Evolutionary conservation across 345 rosid genomes (phyloP).

Genomic region (Rhodamnia argentea): DNA sequence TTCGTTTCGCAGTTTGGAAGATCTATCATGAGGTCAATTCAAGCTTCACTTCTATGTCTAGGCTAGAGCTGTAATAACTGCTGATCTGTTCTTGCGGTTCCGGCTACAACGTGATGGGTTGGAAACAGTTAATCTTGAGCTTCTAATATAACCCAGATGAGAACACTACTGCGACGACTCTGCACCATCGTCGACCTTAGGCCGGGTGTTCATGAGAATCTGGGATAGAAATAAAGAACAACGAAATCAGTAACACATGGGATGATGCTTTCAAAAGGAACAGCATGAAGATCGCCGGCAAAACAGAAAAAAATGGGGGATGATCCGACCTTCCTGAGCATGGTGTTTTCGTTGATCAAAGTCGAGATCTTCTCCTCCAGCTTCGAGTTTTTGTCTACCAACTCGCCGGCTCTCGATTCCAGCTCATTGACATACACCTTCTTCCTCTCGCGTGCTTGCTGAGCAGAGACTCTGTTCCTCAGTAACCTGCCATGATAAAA

Average conservation of each 20-base stretch:
- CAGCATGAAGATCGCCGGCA: not conserved
- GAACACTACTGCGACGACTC: constrained; percentile 8
- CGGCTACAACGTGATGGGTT: not conserved
- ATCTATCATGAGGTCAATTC: not conserved
- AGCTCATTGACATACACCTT: constrained; percentile 58
- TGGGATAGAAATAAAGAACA: not conserved
- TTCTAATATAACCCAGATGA: not conserved
- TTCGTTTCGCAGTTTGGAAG: not conserved
- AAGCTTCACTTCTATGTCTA: not conserved
- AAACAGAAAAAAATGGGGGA: not conserved
- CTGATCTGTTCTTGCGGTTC: not conserved
- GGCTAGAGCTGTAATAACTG: not conserved
- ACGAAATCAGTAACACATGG: not conserved
- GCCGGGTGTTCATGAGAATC: constrained; percentile 59
- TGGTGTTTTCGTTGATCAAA: constrained; percentile 48
- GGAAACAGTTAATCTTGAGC: not conserved
- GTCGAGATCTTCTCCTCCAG: constrained; percentile 63
- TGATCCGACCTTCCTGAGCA: constrained; percentile 49
- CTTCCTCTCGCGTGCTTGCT: constrained; percentile 82
- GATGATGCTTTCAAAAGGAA: not conserved
- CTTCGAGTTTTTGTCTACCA: constrained; percentile 45
- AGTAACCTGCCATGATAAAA: constrained; percentile 23
- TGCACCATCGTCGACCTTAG: constrained; percentile 36
- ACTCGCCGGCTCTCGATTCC: constrained; percentile 39
- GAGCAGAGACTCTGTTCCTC: constrained; percentile 77